Percentiles rank a stretch among this genome's conserved stretches.
Conservation (phyloP, 345 rosid species). For the Cochlearia excelsa region DNA sequence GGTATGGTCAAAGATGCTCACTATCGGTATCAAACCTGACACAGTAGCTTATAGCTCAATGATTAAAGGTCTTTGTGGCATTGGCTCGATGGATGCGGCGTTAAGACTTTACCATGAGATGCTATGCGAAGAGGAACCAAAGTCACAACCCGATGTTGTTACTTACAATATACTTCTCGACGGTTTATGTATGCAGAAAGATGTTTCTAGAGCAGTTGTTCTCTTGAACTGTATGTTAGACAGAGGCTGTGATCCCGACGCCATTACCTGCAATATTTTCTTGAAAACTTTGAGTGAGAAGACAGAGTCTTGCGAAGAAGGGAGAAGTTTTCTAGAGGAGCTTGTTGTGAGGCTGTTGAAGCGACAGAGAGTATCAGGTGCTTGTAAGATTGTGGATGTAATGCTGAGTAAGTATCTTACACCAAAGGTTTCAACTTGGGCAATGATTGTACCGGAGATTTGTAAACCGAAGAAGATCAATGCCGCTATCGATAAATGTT, state of each 20-base stretch:
- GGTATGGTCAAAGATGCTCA: conserved; percentile 74
- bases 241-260: conserved; percentile 76
- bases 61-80: conserved; percentile 76
- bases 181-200: conserved; percentile 62
- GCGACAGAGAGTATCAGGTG: conserved; percentile 60
- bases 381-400: conserved; percentile 63
- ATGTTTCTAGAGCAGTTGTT: conserved; percentile 65
- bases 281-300: conserved; percentile 61
- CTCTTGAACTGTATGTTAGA: conserved; percentile 80
- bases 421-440: conserved; percentile 68
- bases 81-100: conserved; percentile 62
- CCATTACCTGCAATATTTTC: conserved; percentile 69
- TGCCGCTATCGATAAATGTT: conserved; percentile 60
- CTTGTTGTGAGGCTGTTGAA: conserved; percentile 63
- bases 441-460: conserved; percentile 54
- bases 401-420: conserved; percentile 69
- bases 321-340: conserved; percentile 70
- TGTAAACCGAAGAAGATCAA: conserved; percentile 66
- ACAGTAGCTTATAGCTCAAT: conserved; percentile 77
- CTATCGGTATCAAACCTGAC: conserved; percentile 68
- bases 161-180: conserved; percentile 78
- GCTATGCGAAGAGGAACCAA: conserved; percentile 62
- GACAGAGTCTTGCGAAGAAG: conserved; percentile 68
- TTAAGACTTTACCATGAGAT: conserved; percentile 78
- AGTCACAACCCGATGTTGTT: conserved; percentile 78